Evolutionary conservation across 2,329 filamentous ascomycete genomes (phyloP), one percentile per base, ranked within the genome.

Genomic region (Calonectria ilicicola): DNA sequence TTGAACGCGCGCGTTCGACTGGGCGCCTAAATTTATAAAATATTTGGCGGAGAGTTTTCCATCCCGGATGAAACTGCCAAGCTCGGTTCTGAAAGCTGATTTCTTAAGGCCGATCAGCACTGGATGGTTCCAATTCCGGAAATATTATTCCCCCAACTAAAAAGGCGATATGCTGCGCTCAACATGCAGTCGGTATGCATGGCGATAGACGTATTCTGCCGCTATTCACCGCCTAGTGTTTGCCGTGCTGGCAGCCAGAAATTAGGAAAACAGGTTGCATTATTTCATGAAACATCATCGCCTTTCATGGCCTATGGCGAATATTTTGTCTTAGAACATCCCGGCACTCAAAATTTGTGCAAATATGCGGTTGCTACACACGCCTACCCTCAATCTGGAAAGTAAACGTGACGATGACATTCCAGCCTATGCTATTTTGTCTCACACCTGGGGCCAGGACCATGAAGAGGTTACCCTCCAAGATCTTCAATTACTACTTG

Each of bases 391-490:
- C 15, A 23, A 26, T n/a, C 32, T 65, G 21, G 63, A 40, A 2
- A 65, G 14, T 21, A 40, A 29, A 40, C 21, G 29, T 21, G 63
- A 53, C 46, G 29, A 65, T 5, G 32, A 38, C 21, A 49, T 65
- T 26, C 63, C 46, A 26, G 21, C 46, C 4, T 71, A 71, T 42
- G 69, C 69, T 7, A 71, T 71, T 8, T 35, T 70, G 42, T 70
- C 69, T 23, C 69, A 70, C 32, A 70, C 69, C 21, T 67, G 69
- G 69, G 63, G 63, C 15, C n/a, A 38, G n/a, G 63, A 65, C 17
- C 19, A 60, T 15, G 69, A 67, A n/a, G 69, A 70, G 23, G 42
- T 70, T 10, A 44, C 63, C 15, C 51, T 70, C 29, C 62, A 67
- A 29, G 62, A 70, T 17, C 23, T 70, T 10, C 49, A 32, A 26